Evolutionary conservation across 2,329 filamentous ascomycete species (phyloP).

Genomic region (Pestalotiopsis fici): DNA sequence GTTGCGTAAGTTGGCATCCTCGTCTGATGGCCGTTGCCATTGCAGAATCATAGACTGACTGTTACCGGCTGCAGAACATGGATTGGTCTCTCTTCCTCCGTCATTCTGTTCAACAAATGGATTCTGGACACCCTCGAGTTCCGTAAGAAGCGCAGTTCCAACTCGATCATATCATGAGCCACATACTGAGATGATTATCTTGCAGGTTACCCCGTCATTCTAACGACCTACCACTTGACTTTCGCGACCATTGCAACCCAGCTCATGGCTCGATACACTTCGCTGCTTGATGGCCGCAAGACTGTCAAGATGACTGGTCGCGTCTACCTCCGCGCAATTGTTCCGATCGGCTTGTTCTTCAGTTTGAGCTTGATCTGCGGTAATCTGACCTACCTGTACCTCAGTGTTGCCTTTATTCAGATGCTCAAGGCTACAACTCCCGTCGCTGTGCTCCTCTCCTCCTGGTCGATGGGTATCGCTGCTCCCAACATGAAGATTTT

Average conservation of each 20-base stretch:
- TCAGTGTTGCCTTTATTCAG: slow-evolving; percentile 96
- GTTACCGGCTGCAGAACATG: slow-evolving; percentile 63
- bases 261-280: slow-evolving; percentile 85
- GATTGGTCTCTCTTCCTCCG: slow-evolving; percentile 89
- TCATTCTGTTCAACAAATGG: slow-evolving; percentile 99
- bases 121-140: slow-evolving; percentile 86
- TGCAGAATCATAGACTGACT: background rate
- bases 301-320: slow-evolving; percentile 95
- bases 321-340: slow-evolving; percentile 89
- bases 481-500: slow-evolving; percentile 85
- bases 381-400: slow-evolving; percentile 92
- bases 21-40: background rate
- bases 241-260: slow-evolving; percentile 97
- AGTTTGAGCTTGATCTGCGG: slow-evolving; percentile 94
- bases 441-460: slow-evolving; percentile 86
- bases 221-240: slow-evolving; percentile 93
- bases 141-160: slow-evolving; percentile 53
- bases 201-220: slow-evolving; percentile 71
- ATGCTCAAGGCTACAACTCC: slow-evolving; percentile 99
- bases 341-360: slow-evolving; percentile 95
- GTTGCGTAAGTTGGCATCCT: slow-evolving; percentile 58
- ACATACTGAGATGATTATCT: slow-evolving; percentile 24
- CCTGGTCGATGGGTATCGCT: slow-evolving; percentile 84
- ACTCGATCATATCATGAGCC: slow-evolving; percentile 2
- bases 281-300: slow-evolving; percentile 88